Conservation (phyloP, 2,329 filamentous ascomycete genomes). For the Verticillium tricorpus region DNA sequence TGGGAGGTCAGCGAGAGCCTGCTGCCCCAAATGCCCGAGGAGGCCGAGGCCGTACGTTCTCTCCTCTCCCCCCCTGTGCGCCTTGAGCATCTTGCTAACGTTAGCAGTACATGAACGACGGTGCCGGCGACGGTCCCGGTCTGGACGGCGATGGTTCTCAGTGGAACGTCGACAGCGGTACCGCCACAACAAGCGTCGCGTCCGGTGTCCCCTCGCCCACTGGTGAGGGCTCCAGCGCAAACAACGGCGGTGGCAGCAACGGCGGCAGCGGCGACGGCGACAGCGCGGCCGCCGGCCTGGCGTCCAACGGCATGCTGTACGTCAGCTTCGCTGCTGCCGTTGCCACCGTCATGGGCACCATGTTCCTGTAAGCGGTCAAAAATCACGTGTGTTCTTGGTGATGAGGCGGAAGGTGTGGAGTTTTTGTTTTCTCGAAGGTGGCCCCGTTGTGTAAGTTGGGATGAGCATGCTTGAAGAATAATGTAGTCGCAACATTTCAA, state of each 20-base stretch:
- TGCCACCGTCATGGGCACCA: constrained; percentile 32
- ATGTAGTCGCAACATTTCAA: neutral
- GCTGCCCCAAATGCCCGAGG: constrained; percentile 47
- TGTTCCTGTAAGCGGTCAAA: constrained; percentile 29
- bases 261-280: constrained; percentile 20
- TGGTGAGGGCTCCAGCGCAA: constrained; percentile 26
- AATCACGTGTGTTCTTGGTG: neutral
- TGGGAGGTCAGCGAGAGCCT: constrained; percentile 48
- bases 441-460: neutral
- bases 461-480: neutral
- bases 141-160: constrained; percentile 50
- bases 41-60: constrained; percentile 27
- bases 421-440: neutral
- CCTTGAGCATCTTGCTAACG: too few relatives aligned
- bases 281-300: constrained; percentile 23
- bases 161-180: constrained; percentile 40
- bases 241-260: constrained; percentile 20
- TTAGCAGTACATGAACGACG: constrained; percentile 43
- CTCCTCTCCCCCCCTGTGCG: neutral
- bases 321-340: constrained; percentile 28
- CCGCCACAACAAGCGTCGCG: constrained; percentile 36
- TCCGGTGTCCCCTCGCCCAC: constrained; percentile 33
- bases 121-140: constrained; percentile 50
- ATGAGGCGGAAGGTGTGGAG: neutral
- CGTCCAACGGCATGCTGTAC: constrained; percentile 23